Percentiles rank a stretch among this genome's conserved stretches.
These are phyloP conservation scores for Neurospora cerealis DNA, from an alignment of 495 filamentous ascomycete genomes.

Conservation along the genomic window DNA sequence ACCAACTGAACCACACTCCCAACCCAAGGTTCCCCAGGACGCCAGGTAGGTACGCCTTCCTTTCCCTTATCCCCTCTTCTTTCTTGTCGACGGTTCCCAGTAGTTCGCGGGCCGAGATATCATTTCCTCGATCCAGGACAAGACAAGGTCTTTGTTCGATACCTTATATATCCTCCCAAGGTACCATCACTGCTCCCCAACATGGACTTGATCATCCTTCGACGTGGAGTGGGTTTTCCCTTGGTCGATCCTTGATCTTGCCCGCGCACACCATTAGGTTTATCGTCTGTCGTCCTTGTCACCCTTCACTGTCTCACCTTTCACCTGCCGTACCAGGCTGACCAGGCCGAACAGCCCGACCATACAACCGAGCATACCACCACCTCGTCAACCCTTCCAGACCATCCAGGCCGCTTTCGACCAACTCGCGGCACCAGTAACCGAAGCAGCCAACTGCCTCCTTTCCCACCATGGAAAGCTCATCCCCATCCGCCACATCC, in stretches of 20 bases:
- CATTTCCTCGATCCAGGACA: background rate
- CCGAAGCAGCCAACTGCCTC: background rate
- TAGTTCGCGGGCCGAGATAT: background rate
- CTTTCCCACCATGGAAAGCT: constrained; percentile 25
- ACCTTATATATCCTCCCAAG: background rate
- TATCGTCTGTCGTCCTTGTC: background rate
- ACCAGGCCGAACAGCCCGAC: background rate
- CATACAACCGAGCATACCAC: background rate
- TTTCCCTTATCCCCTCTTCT: background rate
- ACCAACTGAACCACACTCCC: background rate
- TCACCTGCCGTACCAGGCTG: background rate
- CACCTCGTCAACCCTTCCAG: background rate
- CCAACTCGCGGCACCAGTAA: background rate
- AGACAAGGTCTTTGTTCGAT: background rate
- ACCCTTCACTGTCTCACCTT: background rate
- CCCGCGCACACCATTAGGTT: background rate
- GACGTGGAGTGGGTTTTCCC: background rate
- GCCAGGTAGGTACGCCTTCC: background rate
- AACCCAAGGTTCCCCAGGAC: background rate
- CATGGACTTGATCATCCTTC: background rate
- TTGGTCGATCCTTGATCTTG: background rate
- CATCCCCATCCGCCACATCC: constrained; percentile 18
- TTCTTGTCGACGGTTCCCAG: background rate
- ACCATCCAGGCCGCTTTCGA: background rate
- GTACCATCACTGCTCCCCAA: background rate